Evolutionary conservation across 805 yeast species (phyloP), one percentile per base, ranked within the genome.

Genomic region (Sugiyamaella mastotermitis): DNA sequence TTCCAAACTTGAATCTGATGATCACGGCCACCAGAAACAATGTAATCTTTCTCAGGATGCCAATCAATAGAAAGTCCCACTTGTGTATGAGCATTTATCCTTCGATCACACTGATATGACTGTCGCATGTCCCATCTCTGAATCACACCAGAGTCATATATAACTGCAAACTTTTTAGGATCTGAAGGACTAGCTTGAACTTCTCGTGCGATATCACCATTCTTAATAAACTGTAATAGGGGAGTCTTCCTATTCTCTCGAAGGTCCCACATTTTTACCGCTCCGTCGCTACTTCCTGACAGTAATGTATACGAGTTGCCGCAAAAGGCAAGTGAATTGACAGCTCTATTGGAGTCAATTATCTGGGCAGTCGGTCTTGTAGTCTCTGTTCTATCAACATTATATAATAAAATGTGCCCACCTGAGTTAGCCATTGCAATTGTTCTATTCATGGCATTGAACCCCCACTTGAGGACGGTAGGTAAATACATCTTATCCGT

Each of bases 1-100:
- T 74, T 80, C 90, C 94, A 85, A 3, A 83, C 76, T 44, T 83
- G 85, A 24, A 83, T 67, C 48, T 78, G 80, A 37, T 82, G 80
- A 60, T 92, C 98, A 51, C 97, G 70, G 5, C 98, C 98, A 11
- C 97, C 97, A 15, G 95, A 84, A 4, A 80, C 79, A 15, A 92
- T 72, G 51, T 80, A 83, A 46, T 88, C 95, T 25, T 70, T 57
- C 26, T 77, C 79, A 0, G 94, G 94, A 54, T 88, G 95, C 79
- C 95, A 87, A 51, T 85, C 87, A 3, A 92, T 59, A 3, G 94
- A 76, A 13, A 88, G 64, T 0, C 95, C 97, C 2, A 95, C 94
- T 0, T 95, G 95, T 2, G 86, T 74, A 56, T 90, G 97, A 3
- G 95, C 94, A 51, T 81, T 83, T 56, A 92, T 71, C 42, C 80